Conservation (phyloP, 2,329 filamentous ascomycete species). For the Microthyrium microscopicum region DNA sequence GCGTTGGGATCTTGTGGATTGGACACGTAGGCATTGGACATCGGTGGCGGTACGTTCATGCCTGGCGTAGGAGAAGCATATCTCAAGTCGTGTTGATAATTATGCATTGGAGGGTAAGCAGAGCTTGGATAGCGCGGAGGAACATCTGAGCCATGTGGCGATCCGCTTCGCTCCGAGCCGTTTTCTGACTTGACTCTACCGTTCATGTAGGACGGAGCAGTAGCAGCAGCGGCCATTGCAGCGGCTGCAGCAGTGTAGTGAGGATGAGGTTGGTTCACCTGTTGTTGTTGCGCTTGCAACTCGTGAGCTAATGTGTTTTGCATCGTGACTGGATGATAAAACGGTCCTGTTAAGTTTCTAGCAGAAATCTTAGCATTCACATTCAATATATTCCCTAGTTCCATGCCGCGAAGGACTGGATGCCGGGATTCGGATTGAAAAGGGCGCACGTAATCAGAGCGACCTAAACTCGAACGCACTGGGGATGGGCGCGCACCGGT, state of each 20-base stretch:
- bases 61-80: constrained; percentile 32
- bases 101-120: constrained; percentile 29
- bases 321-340: constrained; percentile 21
- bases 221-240: no score
- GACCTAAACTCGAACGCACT: no score
- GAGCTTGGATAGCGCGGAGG: constrained; percentile 27
- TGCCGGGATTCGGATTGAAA: no score
- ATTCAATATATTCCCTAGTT: constrained; percentile 26
- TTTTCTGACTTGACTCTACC: constrained; percentile 39
- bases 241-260: no score
- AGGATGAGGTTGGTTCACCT: constrained; percentile 29
- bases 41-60: constrained; percentile 33
- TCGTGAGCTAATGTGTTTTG: constrained; percentile 24
- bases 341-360: constrained; percentile 19
- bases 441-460: no score
- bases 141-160: constrained; percentile 38
- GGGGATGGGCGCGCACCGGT: no score
- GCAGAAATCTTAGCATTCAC: constrained; percentile 26
- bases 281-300: constrained; percentile 15
- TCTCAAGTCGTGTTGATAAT: constrained; percentile 33
- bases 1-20: constrained; percentile 28
- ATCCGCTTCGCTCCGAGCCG: constrained; percentile 40
- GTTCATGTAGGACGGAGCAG: constrained; percentile 31
- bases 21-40: constrained; percentile 38
- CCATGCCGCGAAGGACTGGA: constrained; percentile 19